Percentiles rank a stretch among this genome's conserved stretches.
Conservation (phyloP, 2,329 filamentous ascomycete species). For the Fusarium chuoi region DNA sequence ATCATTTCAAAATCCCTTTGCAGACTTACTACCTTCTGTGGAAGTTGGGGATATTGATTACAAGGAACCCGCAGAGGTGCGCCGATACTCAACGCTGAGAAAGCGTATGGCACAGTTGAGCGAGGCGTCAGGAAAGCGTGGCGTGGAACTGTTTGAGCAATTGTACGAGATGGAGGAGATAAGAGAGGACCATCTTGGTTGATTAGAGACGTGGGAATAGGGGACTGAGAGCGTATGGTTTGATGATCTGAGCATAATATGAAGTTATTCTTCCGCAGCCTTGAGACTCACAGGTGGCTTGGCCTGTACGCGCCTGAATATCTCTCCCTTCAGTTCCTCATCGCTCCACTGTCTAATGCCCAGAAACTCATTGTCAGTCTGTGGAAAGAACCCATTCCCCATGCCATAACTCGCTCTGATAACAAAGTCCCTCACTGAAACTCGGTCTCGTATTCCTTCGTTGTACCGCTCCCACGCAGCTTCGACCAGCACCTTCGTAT, state of each 20-base stretch:
- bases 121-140: neutral
- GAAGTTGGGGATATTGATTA: rapidly evolving
- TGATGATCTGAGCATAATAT: rapidly evolving
- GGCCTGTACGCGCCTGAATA: neutral
- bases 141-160: neutral
- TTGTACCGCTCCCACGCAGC: slow-evolving; percentile 10
- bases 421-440: neutral
- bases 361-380: neutral
- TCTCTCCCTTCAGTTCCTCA: neutral
- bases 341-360: neutral
- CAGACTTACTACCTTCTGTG: too few relatives aligned
- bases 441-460: neutral
- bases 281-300: neutral
- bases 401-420: slow-evolving; percentile 1
- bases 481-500: neutral
- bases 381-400: neutral
- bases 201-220: rapidly evolving
- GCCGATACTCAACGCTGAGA: neutral
- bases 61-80: neutral
- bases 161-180: neutral
- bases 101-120: rapidly evolving
- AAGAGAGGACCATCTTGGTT: neutral
- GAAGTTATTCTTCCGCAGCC: neutral
- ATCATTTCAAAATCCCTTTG: neutral
- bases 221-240: rapidly evolving